Evolutionary conservation across 179 eudicot species (phyloP), one percentile per base, ranked within the genome.

Genomic region (Drosera spatulata): DNA sequence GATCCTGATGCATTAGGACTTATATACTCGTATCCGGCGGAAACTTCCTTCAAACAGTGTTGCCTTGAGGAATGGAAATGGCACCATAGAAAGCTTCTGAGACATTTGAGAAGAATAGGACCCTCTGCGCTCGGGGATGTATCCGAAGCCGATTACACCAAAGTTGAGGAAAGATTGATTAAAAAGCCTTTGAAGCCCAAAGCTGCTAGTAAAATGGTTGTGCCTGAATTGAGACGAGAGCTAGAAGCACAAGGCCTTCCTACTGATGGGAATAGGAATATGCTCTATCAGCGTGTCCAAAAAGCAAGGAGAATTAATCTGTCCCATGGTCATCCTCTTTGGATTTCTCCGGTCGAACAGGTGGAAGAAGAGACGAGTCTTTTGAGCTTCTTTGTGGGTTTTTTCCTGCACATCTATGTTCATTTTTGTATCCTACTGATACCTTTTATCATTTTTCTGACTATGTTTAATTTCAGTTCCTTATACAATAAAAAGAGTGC

Each of bases 171-270:
- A 79, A 78, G 99, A 67, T 66, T 93, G 66, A 81, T 63, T 73
- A 86, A 89, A 72, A 84, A 70, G 69, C 73, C 72, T 60, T 65
- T 86, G 65, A 93, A 93, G 75, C 99, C 99, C 14, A 89, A 93
- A 75, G 99, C 99, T 44, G 99, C 99, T 55, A 93, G 99, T 80
- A 93, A 93, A 84, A 93, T 93, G 99, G 50, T 93, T 50, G 97
- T 93, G 7, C 73, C 94, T 39, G 96, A 93, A 77, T 74, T 93
- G 47, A 86, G 78, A 71, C 95, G 89, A 73, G 97, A 93, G 75
- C 81, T 93, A 59, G 99, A 93, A 75, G 99, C 99, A 48, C 99
- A 93, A 77, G 99, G 74, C 66, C 82, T 93, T 66, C 99, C 99
- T 7, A 89, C 73, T 45, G 99, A 93, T 85, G 99, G 99, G 69